A percentile compares a stretch with the other conserved stretches of the same genome.
These are phyloP conservation scores for Daldinia eschscholtzii DNA, from an alignment of 2,329 filamentous ascomycete genomes.

Conservation along the genomic window DNA sequence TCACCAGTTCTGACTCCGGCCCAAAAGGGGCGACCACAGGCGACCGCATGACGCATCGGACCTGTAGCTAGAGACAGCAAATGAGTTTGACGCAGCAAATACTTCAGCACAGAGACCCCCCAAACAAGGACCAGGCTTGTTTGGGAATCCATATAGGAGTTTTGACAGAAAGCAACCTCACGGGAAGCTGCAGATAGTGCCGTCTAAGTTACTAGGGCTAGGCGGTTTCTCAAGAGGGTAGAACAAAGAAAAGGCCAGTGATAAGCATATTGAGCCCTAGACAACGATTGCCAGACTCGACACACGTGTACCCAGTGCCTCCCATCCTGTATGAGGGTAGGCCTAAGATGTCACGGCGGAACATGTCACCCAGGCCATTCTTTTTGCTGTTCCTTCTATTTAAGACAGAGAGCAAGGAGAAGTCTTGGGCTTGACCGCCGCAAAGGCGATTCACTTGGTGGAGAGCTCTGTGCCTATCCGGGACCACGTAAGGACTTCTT, in stretches of 20 bases:
- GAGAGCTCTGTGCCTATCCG: constrained; percentile 56
- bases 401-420: constrained; percentile 43
- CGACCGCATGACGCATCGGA: constrained; percentile 57
- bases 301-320: constrained; percentile 62
- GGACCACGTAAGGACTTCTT: constrained; percentile 45
- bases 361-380: constrained; percentile 39
- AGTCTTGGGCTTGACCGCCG: constrained; percentile 52
- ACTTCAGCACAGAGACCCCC: constrained; percentile 54
- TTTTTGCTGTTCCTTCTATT: constrained; percentile 40
- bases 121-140: constrained; percentile 59
- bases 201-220: constrained; percentile 56
- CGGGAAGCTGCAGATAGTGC: constrained; percentile 64
- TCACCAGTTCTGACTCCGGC: constrained; percentile 53
- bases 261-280: constrained; percentile 54
- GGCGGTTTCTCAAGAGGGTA: constrained; percentile 55
- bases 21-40: constrained; percentile 57
- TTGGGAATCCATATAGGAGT: constrained; percentile 54
- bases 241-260: constrained; percentile 61
- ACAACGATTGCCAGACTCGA: constrained; percentile 65
- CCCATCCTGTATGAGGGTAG: constrained; percentile 44
- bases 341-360: constrained; percentile 33
- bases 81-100: constrained; percentile 61
- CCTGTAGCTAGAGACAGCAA: constrained; percentile 54
- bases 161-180: constrained; percentile 57
- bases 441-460: constrained; percentile 49